Percentiles rank a stretch among this genome's conserved stretches.
These are phyloP conservation scores for Epichloe gansuensis DNA, from an alignment of 2,329 filamentous ascomycete species.

Conservation along the genomic window DNA sequence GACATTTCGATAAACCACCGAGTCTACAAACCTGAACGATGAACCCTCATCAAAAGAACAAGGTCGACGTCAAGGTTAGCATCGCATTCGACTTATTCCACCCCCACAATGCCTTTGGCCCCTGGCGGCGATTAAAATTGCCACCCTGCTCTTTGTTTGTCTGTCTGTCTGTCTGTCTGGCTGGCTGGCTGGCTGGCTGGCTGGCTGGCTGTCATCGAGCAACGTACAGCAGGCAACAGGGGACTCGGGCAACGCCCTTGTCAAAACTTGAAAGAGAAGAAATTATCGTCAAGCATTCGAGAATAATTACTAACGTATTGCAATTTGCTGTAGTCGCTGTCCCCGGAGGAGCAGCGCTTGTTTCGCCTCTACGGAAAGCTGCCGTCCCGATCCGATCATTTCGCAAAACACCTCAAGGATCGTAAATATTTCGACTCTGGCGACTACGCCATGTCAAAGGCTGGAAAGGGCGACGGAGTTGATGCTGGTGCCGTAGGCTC, in stretches of 20 bases:
- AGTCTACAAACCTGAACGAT: conserved; percentile 34
- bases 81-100: conserved; percentile 12
- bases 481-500: conserved; percentile 89
- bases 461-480: conserved; percentile 88
- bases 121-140: neutral
- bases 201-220: neutral
- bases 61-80: conserved; percentile 90
- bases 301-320: neutral
- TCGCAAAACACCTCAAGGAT: conserved; percentile 98
- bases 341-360: conserved; percentile 88
- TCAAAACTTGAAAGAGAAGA: neutral
- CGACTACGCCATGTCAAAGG: conserved; percentile 93
- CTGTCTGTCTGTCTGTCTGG: too few relatives aligned
- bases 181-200: too few relatives aligned
- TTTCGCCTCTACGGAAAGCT: conserved; percentile 97
- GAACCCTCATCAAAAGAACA: conserved; percentile 98
- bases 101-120: neutral
- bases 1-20: neutral
- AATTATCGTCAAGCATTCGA: neutral
- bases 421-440: conserved; percentile 98
- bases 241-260: neutral
- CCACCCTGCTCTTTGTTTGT: neutral
- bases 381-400: conserved; percentile 87
- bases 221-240: neutral
- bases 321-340: conserved; percentile 54